phyloP scores from a whole-genome alignment of 495 filamentous ascomycete species.

The Tuber calosporum region DNA sequence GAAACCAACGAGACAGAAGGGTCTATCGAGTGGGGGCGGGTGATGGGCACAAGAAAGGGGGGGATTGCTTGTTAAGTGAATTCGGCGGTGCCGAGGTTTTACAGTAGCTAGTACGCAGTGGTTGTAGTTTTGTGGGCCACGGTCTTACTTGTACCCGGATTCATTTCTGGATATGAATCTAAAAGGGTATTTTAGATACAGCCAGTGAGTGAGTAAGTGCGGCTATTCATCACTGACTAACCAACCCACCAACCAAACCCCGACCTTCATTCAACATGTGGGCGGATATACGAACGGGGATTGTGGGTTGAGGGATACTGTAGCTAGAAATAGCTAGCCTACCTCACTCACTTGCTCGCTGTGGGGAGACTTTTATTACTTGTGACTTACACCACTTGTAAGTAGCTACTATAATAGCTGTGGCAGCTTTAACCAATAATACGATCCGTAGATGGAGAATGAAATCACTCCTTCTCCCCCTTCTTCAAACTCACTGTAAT shows the following conservation, averaged over 20 bases:
- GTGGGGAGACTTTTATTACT: neutral
- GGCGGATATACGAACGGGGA: neutral
- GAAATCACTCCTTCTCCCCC: neutral
- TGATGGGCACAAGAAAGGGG: neutral
- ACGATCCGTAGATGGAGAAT: neutral
- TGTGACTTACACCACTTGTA: neutral
- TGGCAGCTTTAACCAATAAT: neutral
- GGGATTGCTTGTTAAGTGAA: neutral
- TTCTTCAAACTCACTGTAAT: neutral
- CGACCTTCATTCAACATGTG: neutral
- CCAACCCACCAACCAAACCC: neutral
- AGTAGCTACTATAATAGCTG: neutral
- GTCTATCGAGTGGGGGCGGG: neutral
- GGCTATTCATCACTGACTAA: neutral
- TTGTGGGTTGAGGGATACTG: neutral
- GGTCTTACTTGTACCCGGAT: neutral
- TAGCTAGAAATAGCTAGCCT: neutral
- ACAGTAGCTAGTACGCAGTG: neutral
- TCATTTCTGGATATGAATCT: neutral
- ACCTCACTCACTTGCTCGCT: slow-evolving; percentile 1
- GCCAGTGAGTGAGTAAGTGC: neutral
- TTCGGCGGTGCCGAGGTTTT: neutral
- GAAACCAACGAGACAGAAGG: neutral
- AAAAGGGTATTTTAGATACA: neutral
- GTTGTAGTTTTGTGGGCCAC: neutral